Evolutionary conservation across 2,329 filamentous ascomycete genomes (phyloP).

Genomic region (Ophiosphaerella korrae): DNA sequence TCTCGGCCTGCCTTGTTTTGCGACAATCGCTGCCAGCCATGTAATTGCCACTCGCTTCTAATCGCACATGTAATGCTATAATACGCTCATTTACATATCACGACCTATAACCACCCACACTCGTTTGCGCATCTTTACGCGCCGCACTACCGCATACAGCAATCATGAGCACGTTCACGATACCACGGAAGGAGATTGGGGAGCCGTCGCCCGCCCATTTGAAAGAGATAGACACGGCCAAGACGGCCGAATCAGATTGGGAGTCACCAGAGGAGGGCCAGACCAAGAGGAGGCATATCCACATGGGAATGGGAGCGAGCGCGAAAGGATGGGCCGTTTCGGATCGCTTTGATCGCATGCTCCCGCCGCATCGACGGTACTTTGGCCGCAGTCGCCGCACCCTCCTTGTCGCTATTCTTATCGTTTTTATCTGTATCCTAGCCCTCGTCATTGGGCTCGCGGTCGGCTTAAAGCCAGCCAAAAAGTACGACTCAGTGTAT

Average conservation of each 20-base stretch:
- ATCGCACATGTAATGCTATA: constrained; percentile 12
- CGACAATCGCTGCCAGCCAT: constrained; percentile 7
- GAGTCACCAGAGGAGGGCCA: constrained; percentile 17
- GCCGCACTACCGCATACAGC: constrained; percentile 5
- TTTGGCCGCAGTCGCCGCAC: constrained; percentile 46
- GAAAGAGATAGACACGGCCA: constrained; percentile 10
- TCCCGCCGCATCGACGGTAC: constrained; percentile 48
- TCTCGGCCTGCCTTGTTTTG: constrained; percentile 4
- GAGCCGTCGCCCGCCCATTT: constrained; percentile 26
- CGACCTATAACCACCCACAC: background rate
- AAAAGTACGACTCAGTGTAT: constrained; percentile 13
- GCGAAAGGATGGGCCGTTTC: constrained; percentile 30
- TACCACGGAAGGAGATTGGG: constrained; percentile 29
- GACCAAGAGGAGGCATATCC: constrained; percentile 7
- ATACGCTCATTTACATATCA: constrained; percentile 6
- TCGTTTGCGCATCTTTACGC: constrained; percentile 12
- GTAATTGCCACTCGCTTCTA: constrained; percentile 22
- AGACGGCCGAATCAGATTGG: constrained; percentile 15
- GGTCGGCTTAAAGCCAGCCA: constrained; percentile 42
- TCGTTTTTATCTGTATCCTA: constrained; percentile 41
- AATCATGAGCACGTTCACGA: constrained; percentile 24
- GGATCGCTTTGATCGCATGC: constrained; percentile 40
- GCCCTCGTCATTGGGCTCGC: constrained; percentile 51
- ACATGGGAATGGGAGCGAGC: constrained; percentile 17
- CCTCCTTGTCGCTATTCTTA: constrained; percentile 44